Base-by-base conservation (phyloP, 441 rosid species). In the Erodium texanum region DNA sequence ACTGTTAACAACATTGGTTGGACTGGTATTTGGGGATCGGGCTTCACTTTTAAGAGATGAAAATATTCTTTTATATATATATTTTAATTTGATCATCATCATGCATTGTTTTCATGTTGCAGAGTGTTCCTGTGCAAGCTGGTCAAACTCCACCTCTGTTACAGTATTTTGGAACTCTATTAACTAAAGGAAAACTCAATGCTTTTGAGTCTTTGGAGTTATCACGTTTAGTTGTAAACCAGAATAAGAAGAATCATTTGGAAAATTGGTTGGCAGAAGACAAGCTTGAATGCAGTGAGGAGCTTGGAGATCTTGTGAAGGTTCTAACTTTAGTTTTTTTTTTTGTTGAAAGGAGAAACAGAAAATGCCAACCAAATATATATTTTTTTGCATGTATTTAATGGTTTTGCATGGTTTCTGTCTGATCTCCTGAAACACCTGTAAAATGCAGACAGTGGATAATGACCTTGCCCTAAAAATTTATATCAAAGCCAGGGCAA, bases 81-180 rank as follows among this genome's bases (percentile, higher is more conserved):
- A 36, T 36, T 36, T 36, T 5, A n/a, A 8, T 16, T 20, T n/a
- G 9, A n/a, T n/a, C n/a, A n/a, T n/a, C n/a, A n/a, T n/a, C n/a
- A n/a, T n/a, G n/a, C n/a, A n/a, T n/a, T n/a, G 14, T n/a, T 32
- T 64, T 29, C 50, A 23, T 68, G 19, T 62, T 45, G 27, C 79
- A 96, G 99, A 96, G 98, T 80, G 99, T 96, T 76, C 99, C 99
- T 70, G 98, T 91, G 71, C 98, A 89, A 89, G 75, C 97, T 76
- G 99, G 99, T 78, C 98, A 96, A 80, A 88, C 98, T 70, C 98
- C 99, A 24, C 99, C 99, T 11, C 71, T 96, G 74, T 77, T 96
- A 82, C 99, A 96, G 77, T 96, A 96, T 79, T 96, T 96, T 82
- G 97, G 99, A 78, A 93, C 98, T 16, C 97, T 93, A 72, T 77